Base-by-base conservation (phyloP, 2,329 filamentous ascomycete genomes). In the Fusarium sulawesiense region DNA sequence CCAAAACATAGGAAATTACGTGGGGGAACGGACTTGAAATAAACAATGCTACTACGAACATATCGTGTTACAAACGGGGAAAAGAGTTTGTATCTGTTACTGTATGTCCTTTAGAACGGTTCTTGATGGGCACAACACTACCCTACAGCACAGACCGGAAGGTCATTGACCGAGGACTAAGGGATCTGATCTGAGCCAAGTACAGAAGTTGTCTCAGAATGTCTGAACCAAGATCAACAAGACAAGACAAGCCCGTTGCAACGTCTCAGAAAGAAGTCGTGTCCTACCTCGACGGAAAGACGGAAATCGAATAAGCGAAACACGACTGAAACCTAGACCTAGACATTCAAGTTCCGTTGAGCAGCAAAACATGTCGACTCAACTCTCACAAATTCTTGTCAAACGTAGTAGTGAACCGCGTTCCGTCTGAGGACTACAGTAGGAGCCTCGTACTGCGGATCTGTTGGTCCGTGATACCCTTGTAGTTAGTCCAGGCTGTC, bases 241-340 rank as follows among this genome's bases (percentile, higher is more conserved):
- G 34, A 37, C 34, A 37, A 37, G 34, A 37, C 34, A 37, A 47
- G 23, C 47, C 46, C 53, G 23, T 64, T 73, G 62, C 50, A 64
- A 60, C 49, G 66, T 67, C 66, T 64, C 60, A 69, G 59, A 64
- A 21, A 53, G 20, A 50, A 59, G 16, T 56, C 42, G 30, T 34
- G 40, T 46, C 54, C 44, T 49, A 44, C 58, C 50, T 50, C 56
- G 56, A 59, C 61, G 18, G 32, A 20, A 42, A 13, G 23, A 18
- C 49, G 49, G 49, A 21, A 59, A 58, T 30, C 54, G 37, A 57
- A 41, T 8, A 48, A 56, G 70, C 70, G 68, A 74, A 72, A 75
- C 72, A 72, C 32, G 37, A 68, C 60, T 75, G 72, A 74, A 74
- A 74, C 72, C 48, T 48, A 50, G 32, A 74, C 72, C 45, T 48